Base-by-base conservation (phyloP, 2,329 filamentous ascomycete genomes). In the Fusarium cicatricum region DNA sequence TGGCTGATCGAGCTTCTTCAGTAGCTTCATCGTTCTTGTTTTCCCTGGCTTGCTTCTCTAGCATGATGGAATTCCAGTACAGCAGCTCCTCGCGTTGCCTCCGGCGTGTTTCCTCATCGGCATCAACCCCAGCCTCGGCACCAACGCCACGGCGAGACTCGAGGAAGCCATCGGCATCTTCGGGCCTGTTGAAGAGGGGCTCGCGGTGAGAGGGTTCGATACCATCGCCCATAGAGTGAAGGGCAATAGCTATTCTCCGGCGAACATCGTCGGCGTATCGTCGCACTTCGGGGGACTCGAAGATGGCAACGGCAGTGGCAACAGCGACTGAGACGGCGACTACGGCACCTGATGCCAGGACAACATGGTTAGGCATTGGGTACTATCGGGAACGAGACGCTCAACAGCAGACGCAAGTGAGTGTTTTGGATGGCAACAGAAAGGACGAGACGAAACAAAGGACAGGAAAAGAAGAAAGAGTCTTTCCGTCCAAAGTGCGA, bases 121-220 rank as follows among this genome's bases (percentile, higher is more conserved):
- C 85, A 29, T 87, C 85, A 17, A 88, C 80, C 14, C 78, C 82
- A 2, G 75, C 68, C 28, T 82, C 77, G 44, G 73, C 74, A 15
- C 74, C 74, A 4, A 64, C 63, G 16, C 72, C 75, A 21, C 76
- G 75, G n/a, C 78, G 75, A 9, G 84, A 85, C 64, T 81, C 74
- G 51, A 87, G 69, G 67, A 88, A 88, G 9, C 85, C 86, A 49
- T 88, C 81, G 52, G 85, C 85, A 71, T 89, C 86, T 70, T 89
- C 86, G 45, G 86, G 86, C 11, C 86, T 77, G 70, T 89, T 89
- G 72, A 87, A 88, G 23, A 83, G 73, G 52, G 86, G 86, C 62
- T 84, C 75, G 26, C 76, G 73, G 37, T 72, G 67, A 52, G 78
- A 73, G 4, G 82, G 79, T 40, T 78, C 75, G 71, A 87, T 80